Evolutionary conservation across 805 yeast species (phyloP).

Genomic region (Wickerhamiella musiphila): DNA sequence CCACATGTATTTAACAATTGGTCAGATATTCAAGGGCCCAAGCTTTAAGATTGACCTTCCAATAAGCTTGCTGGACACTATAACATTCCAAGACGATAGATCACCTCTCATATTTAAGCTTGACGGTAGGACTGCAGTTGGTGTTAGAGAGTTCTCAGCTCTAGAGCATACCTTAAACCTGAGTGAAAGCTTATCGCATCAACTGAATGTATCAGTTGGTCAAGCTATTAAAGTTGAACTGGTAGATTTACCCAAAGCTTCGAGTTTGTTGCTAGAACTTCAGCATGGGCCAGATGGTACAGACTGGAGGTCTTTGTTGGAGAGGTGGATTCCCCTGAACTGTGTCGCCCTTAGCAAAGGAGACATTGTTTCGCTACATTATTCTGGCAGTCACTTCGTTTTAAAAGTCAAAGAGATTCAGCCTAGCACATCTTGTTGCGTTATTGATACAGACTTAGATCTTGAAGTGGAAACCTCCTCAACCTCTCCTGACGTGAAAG

Average conservation of each 20-base stretch:
- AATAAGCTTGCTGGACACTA: slow-evolving; percentile 3
- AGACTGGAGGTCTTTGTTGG: slow-evolving; percentile 40
- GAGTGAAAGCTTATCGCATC: slow-evolving; percentile 23
- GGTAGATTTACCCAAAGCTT: slow-evolving; percentile 29
- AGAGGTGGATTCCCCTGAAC: slow-evolving; percentile 30
- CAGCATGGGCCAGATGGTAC: slow-evolving; percentile 13
- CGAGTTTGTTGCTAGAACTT: slow-evolving; percentile 29
- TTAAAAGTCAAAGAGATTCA: slow-evolving; percentile 26
- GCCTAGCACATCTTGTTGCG: slow-evolving; percentile 28
- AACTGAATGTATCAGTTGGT: slow-evolving; percentile 16
- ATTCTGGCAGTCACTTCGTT: slow-evolving; percentile 14
- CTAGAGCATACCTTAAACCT: slow-evolving; percentile 23
- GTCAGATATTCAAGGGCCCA: background rate
- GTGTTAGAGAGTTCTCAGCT: slow-evolving; percentile 34
- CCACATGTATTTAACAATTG: slow-evolving; percentile 1
- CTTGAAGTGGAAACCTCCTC: slow-evolving; percentile 18
- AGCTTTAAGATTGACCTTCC: slow-evolving; percentile 9
- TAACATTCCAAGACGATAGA: slow-evolving; percentile 1
- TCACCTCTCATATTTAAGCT: too few relatives aligned
- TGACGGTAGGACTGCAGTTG: slow-evolving; percentile 25
- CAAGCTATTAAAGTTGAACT: slow-evolving; percentile 15
- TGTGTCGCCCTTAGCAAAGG: slow-evolving; percentile 33
- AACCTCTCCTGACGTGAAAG: slow-evolving; percentile 3
- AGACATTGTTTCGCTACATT: slow-evolving; percentile 22
- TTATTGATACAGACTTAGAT: slow-evolving; percentile 39